These are phyloP conservation scores for Fraxinus greggii DNA, from an alignment of 305 asterid species.

Conservation along the genomic window DNA sequence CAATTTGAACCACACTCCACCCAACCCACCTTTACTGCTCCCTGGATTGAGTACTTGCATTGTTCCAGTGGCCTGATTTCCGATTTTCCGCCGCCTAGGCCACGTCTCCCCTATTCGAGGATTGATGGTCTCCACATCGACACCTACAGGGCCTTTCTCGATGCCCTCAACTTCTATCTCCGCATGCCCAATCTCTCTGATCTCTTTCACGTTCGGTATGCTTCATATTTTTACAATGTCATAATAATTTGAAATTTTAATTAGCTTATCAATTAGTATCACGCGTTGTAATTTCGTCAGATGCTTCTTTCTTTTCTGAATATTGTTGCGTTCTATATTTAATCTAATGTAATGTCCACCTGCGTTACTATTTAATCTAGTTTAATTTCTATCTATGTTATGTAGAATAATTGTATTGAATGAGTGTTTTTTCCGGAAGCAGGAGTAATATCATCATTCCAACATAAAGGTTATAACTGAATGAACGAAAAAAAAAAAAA, in stretches of 20 bases:
- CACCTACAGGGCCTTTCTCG: conserved; percentile 19
- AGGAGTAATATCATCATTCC: not conserved
- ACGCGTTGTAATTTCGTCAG: not conserved
- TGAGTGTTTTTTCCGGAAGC: not conserved
- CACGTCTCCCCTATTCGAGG: conserved; percentile 11
- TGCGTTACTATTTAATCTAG: not conserved
- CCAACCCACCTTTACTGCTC: not conserved
- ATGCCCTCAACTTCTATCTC: conserved; percentile 20
- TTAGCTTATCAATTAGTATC: no score
- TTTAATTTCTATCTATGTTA: not conserved
- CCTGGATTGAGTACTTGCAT: conserved; percentile 16
- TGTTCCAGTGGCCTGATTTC: not conserved
- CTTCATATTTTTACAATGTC: not conserved
- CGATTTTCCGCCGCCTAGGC: not conserved
- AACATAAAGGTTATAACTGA: not conserved
- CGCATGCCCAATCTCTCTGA: not conserved
- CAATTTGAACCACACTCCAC: not conserved
- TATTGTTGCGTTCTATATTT: not conserved
- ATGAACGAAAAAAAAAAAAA: not conserved
- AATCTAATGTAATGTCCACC: not conserved
- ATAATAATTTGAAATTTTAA: no score
- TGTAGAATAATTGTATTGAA: not conserved
- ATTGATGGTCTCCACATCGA: conserved; percentile 26
- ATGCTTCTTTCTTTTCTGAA: not conserved
- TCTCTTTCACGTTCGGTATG: conserved; percentile 20